phyloP scores from a whole-genome alignment of 345 rosid species.

The Heritiera fomes region DNA sequence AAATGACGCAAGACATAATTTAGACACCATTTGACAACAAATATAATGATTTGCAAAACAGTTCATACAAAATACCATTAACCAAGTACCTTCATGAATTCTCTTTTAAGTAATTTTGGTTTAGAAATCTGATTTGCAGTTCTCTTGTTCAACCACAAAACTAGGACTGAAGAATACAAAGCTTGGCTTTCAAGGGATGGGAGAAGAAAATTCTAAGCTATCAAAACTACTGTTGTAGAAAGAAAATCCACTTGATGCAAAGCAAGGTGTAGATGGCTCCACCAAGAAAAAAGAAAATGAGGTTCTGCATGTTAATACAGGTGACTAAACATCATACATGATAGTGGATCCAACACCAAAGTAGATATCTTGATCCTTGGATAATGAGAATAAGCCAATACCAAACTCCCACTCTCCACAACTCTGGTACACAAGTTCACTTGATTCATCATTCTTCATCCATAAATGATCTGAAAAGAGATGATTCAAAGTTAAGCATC shows the following conservation, averaged over 20 bases:
- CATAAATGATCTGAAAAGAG: conserved; percentile 48
- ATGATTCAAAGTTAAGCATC: background rate
- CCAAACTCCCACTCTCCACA: conserved; percentile 37
- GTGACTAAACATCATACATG: conserved; percentile 37
- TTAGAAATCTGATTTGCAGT: conserved; percentile 22
- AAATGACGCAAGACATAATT: background rate
- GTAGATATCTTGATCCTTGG: conserved; percentile 60
- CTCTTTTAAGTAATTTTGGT: conserved; percentile 20
- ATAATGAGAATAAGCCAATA: conserved; percentile 40
- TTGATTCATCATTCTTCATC: conserved; percentile 40
- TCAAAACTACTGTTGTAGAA: conserved; percentile 36
- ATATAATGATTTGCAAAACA: background rate
- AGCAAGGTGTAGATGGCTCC: conserved; percentile 44
- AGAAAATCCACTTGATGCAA: conserved; percentile 42
- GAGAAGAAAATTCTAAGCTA: conserved; percentile 39
- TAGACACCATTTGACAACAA: background rate
- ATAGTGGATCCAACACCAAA: conserved; percentile 47
- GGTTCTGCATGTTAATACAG: conserved; percentile 43
- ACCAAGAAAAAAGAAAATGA: conserved; percentile 47
- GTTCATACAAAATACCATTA: too few relatives aligned
- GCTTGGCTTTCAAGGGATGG: conserved; percentile 55
- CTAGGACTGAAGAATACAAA: conserved; percentile 55
- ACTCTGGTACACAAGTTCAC: conserved; percentile 23
- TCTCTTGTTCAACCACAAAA: conserved; percentile 30
- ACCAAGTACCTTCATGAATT: conserved; percentile 42